phyloP scores from a whole-genome alignment of 148 eudicot genomes.

The Silene uniflora region DNA sequence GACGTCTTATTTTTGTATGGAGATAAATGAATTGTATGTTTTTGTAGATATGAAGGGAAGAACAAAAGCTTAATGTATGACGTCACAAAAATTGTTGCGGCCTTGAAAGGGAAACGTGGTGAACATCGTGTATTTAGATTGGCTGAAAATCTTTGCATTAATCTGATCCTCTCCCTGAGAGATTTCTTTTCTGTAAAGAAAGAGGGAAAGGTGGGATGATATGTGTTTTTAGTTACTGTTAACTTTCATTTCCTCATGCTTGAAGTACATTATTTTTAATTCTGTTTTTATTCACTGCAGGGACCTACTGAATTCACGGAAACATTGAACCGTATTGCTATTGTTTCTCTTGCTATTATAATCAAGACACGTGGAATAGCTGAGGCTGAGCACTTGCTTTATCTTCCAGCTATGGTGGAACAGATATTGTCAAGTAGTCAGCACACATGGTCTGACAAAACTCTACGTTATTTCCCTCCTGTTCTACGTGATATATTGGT shows the following conservation, averaged over 20 bases:
- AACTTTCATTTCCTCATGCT: neutral
- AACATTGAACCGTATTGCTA: slow-evolving; percentile 77
- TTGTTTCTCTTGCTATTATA: slow-evolving; percentile 76
- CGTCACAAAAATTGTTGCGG: slow-evolving; percentile 77
- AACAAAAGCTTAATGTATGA: slow-evolving; percentile 89
- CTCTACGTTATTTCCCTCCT: slow-evolving; percentile 79
- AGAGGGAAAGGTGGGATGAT: slow-evolving; percentile 71
- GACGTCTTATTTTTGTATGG: neutral
- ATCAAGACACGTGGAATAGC: slow-evolving; percentile 96
- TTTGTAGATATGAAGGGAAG: slow-evolving; percentile 86
- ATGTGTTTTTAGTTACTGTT: too few relatives aligned
- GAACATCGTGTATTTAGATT: slow-evolving; percentile 92
- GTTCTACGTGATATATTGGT: slow-evolving; percentile 66
- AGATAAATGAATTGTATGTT: slow-evolving; percentile 7
- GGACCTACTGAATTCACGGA: slow-evolving; percentile 96
- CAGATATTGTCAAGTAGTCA: slow-evolving; percentile 89
- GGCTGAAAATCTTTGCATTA: slow-evolving; percentile 96
- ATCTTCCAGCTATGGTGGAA: slow-evolving; percentile 86
- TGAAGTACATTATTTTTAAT: neutral
- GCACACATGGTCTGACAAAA: slow-evolving; percentile 95
- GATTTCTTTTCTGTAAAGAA: slow-evolving; percentile 83
- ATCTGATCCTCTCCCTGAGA: slow-evolving; percentile 71
- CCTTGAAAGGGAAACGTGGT: slow-evolving; percentile 85
- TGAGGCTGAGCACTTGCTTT: slow-evolving; percentile 82
- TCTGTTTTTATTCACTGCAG: slow-evolving; percentile 35